Conservation (phyloP, 169 alveolate species). For the Fabrea salina region DNA sequence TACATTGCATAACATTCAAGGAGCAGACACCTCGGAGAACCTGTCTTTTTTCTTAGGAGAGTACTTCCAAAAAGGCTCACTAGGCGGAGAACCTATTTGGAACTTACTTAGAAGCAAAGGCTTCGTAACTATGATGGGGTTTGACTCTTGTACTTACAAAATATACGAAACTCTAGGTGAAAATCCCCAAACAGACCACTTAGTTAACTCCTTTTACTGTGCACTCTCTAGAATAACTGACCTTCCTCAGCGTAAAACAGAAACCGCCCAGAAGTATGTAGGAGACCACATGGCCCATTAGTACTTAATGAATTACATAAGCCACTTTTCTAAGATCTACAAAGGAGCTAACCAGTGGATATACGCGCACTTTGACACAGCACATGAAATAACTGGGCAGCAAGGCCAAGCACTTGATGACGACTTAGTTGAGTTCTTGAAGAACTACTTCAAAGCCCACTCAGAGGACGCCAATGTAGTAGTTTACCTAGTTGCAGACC, state of each 20-base stretch:
- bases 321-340: background rate
- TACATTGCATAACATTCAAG: slow-evolving; percentile 22
- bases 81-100: background rate
- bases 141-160: slow-evolving; percentile 15
- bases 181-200: background rate
- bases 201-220: slow-evolving; percentile 1
- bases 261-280: background rate
- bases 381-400: background rate
- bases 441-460: background rate
- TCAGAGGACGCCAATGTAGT: background rate
- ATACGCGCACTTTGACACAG: background rate
- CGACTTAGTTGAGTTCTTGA: background rate
- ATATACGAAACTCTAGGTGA: background rate
- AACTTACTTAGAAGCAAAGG: background rate
- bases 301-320: background rate
- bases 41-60: background rate
- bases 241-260: too few relatives aligned
- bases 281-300: slow-evolving; percentile 2
- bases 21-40: slow-evolving; percentile 9
- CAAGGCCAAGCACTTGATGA: background rate
- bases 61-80: background rate
- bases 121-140: slow-evolving; percentile 20
- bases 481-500: slow-evolving; percentile 9
- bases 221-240: background rate
- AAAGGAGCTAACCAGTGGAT: background rate